Conservation (phyloP, 768 basidiomycete genomes). For the Pisolithus tinctorius region DNA sequence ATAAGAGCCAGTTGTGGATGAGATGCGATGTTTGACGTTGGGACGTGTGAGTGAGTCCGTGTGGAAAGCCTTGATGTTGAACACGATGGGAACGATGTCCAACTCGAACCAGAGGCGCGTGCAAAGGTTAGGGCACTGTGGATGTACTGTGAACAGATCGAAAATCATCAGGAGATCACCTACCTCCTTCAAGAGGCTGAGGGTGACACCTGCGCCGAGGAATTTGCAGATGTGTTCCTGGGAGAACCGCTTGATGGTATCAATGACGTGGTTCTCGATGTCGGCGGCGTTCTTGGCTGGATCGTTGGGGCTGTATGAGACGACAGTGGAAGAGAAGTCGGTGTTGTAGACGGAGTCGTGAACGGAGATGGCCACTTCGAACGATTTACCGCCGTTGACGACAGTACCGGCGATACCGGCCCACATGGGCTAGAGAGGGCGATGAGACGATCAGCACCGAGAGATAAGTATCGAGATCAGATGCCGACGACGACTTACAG, state of each 20-base stretch:
- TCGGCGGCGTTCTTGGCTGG: conserved; percentile 49
- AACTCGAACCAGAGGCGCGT: conserved; percentile 78
- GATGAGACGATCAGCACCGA: conserved; percentile 9
- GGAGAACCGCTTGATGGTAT: conserved; percentile 65
- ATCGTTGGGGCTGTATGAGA: conserved; percentile 47
- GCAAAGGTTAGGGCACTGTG: conserved; percentile 71
- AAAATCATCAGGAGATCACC: conserved; percentile 6
- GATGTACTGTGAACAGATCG: conserved; percentile 14
- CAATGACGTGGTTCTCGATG: conserved; percentile 59
- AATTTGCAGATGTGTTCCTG: conserved; percentile 80
- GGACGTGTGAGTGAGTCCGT: conserved; percentile 73
- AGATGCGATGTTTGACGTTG: conserved; percentile 77
- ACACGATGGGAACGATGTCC: conserved; percentile 80
- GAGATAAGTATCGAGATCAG: neutral
- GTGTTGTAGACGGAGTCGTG: conserved; percentile 84
- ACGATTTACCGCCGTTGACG: conserved; percentile 51
- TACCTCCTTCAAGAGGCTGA: conserved; percentile 65
- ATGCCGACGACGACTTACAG: conserved; percentile 37
- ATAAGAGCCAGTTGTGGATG: conserved; percentile 72
- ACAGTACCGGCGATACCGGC: conserved; percentile 66
- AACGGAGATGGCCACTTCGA: conserved; percentile 71
- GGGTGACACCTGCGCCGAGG: conserved; percentile 74
- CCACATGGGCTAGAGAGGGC: conserved; percentile 72
- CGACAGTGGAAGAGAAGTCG: conserved; percentile 58
- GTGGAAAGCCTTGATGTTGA: conserved; percentile 80